phyloP scores from a whole-genome alignment of 1,139 yeast genomes.

The Debaryomyces fabryi region DNA sequence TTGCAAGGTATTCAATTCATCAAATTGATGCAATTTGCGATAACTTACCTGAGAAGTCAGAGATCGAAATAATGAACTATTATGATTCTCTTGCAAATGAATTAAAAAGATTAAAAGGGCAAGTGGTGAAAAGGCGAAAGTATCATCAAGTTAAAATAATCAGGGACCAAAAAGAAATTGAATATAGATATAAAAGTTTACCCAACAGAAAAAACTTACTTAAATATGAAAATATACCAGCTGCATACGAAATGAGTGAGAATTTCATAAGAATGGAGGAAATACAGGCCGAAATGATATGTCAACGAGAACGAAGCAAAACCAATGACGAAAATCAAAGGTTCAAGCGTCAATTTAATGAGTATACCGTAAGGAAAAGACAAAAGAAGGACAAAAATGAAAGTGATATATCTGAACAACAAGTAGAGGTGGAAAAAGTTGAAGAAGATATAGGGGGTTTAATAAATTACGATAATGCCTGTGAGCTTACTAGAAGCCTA shows the following conservation, averaged over 20 bases:
- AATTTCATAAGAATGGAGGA: conserved; percentile 52
- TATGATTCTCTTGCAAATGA: conserved; percentile 40
- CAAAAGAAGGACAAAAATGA: not conserved
- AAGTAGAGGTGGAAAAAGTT: not conserved
- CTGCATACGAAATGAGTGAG: conserved; percentile 55
- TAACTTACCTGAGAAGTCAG: conserved; percentile 43
- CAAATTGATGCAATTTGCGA: conserved; percentile 42
- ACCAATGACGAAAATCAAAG: conserved; percentile 19
- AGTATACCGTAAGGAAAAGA: conserved; percentile 7
- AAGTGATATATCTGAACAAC: not conserved
- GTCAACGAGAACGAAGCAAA: conserved; percentile 20
- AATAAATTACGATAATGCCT: conserved; percentile 10
- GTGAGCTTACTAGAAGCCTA: conserved; percentile 10
- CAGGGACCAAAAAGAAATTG: not conserved
- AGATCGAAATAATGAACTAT: conserved; percentile 49
- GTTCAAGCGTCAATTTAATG: conserved; percentile 11
- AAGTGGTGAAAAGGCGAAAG: not conserved
- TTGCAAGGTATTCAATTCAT: conserved; percentile 54
- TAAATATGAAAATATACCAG: conserved; percentile 33
- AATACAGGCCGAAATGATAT: conserved; percentile 35
- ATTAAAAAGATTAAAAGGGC: conserved; percentile 23
- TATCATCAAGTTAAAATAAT: not conserved
- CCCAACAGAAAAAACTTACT: conserved; percentile 6
- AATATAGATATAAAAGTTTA: conserved; percentile 2
- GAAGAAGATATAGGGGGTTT: conserved; percentile 1